These are phyloP conservation scores for Paralagenidium karlingii DNA, from an alignment of 352 stramenopile species.

Conservation along the genomic window DNA sequence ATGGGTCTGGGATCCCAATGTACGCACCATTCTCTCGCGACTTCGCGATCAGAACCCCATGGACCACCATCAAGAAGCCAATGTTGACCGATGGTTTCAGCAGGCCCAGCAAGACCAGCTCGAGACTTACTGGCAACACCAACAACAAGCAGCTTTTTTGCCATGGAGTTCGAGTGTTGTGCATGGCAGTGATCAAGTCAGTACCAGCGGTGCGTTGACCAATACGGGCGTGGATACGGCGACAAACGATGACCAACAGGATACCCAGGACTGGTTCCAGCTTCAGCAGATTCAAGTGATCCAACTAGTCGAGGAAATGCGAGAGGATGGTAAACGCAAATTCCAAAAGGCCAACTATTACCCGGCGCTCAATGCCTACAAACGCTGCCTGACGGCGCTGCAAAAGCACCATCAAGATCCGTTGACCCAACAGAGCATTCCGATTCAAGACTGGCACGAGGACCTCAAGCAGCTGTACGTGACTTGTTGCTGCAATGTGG, in stretches of 20 bases:
- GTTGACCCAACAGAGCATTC: slow-evolving; percentile 24
- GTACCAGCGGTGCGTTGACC: background rate
- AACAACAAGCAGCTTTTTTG: no score
- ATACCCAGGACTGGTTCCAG: no score
- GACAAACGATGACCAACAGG: background rate
- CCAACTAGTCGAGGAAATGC: slow-evolving; percentile 8
- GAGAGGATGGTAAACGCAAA: slow-evolving; percentile 47
- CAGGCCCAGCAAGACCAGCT: slow-evolving; percentile 13
- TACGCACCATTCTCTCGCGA: slow-evolving; percentile 32
- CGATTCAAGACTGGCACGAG: slow-evolving; percentile 27
- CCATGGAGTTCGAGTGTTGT: no score
- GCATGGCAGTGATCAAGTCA: no score
- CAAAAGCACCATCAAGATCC: slow-evolving; percentile 25
- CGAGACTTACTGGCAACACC: no score
- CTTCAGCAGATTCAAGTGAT: slow-evolving; percentile 4
- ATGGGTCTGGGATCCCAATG: slow-evolving; percentile 59
- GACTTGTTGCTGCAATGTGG: slow-evolving; percentile 61
- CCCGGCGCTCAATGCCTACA: slow-evolving; percentile 53
- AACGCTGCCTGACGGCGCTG: slow-evolving; percentile 16
- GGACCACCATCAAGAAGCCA: slow-evolving; percentile 9
- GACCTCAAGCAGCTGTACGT: slow-evolving; percentile 27
- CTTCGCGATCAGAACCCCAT: slow-evolving; percentile 25
- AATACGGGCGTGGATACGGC: background rate
- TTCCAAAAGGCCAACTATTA: slow-evolving; percentile 54
- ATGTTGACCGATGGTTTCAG: slow-evolving; percentile 32